A percentile compares a stretch with the other conserved stretches of the same genome.
phyloP scores from a whole-genome alignment of 495 filamentous ascomycete genomes.

The Articulospora tetracladia region DNA sequence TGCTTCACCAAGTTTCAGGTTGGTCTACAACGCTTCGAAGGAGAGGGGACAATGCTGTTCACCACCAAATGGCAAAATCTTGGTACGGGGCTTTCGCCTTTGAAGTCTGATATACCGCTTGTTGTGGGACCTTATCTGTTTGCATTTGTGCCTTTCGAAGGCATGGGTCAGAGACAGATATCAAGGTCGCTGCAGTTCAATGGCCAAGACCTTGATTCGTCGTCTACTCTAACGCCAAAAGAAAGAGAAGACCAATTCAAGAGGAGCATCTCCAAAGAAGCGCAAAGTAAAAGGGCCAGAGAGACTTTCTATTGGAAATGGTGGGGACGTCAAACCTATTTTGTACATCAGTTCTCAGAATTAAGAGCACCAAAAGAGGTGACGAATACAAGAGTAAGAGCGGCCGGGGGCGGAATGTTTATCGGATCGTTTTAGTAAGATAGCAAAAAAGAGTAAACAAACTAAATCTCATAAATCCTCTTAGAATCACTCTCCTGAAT shows the following conservation, averaged over 20 bases:
- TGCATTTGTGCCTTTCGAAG: not conserved
- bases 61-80: not conserved
- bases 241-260: not conserved
- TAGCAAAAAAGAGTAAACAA: too few relatives aligned
- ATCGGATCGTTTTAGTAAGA: too few relatives aligned
- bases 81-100: not conserved
- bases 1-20: not conserved
- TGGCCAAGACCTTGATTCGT: not conserved
- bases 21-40: not conserved
- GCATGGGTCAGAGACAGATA: not conserved
- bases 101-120: not conserved
- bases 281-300: not conserved
- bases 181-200: not conserved
- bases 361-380: too few relatives aligned
- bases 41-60: not conserved
- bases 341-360: not conserved
- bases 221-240: not conserved
- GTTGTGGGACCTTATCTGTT: not conserved
- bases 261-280: not conserved
- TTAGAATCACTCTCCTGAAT: too few relatives aligned
- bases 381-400: too few relatives aligned
- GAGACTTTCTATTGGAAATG: not conserved
- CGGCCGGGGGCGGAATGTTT: too few relatives aligned
- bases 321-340: not conserved
- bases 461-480: too few relatives aligned